Conservation (phyloP, 2,329 filamentous ascomycete genomes). For the Penicillium carneum region DNA sequence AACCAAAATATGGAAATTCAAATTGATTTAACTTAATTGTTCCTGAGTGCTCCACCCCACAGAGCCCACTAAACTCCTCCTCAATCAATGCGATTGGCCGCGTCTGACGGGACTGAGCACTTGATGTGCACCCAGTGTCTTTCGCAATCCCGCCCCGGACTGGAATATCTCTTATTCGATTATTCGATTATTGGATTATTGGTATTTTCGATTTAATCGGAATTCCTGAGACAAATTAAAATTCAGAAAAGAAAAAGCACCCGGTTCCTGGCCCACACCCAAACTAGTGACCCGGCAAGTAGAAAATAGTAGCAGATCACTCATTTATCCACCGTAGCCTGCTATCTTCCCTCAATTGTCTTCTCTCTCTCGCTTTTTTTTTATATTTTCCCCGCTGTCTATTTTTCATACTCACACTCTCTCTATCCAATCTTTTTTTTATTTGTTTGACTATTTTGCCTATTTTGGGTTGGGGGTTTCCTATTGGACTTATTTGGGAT, state of each 20-base stretch:
- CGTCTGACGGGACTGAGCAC: slow-evolving; percentile 17
- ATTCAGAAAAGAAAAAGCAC: slow-evolving; percentile 7
- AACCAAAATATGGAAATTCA: neutral
- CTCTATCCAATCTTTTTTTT: slow-evolving; percentile 31
- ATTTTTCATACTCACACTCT: slow-evolving; percentile 32
- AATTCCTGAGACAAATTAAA: slow-evolving; percentile 16
- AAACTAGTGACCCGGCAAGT: slow-evolving; percentile 41
- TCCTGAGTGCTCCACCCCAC: neutral
- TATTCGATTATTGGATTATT: neutral
- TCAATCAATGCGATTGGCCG: slow-evolving; percentile 17
- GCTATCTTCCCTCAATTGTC: slow-evolving; percentile 30
- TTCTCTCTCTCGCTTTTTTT: slow-evolving; percentile 32
- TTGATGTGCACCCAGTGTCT: slow-evolving; percentile 16
- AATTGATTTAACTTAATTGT: neutral
- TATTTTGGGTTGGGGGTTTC: slow-evolving; percentile 43
- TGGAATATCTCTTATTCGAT: slow-evolving; percentile 6
- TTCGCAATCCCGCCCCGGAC: slow-evolving; percentile 32
- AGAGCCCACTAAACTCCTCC: neutral
- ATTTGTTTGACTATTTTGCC: slow-evolving; percentile 38
- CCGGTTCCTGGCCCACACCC: slow-evolving; percentile 34
- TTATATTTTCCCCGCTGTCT: slow-evolving; percentile 36
- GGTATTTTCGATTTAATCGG: neutral
- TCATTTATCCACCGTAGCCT: slow-evolving; percentile 47
- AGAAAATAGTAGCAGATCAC: slow-evolving; percentile 48
- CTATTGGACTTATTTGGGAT: slow-evolving; percentile 34